Percentiles rank a stretch among this genome's conserved stretches.
phyloP scores from a whole-genome alignment of 2,329 filamentous ascomycete genomes.

The Elsinoe batatas region DNA sequence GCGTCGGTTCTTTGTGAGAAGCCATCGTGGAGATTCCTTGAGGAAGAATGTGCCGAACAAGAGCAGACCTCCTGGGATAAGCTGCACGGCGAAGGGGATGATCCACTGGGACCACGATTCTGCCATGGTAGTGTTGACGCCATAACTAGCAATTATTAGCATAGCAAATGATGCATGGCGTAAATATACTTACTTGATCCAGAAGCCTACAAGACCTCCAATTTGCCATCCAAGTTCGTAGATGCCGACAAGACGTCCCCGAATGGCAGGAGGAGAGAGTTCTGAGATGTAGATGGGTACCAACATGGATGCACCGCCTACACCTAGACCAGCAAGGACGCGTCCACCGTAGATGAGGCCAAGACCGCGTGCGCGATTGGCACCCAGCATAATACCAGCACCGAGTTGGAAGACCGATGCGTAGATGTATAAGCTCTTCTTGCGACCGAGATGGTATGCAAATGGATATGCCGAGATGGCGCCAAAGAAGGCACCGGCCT shows the following conservation, averaged over 20 bases:
- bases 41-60: slow-evolving; percentile 35
- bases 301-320: slow-evolving; percentile 47
- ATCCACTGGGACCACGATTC: slow-evolving; percentile 37
- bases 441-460: slow-evolving; percentile 58
- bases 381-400: slow-evolving; percentile 62
- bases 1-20: slow-evolving; percentile 33
- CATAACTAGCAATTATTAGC: too few relatives aligned
- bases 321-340: slow-evolving; percentile 48
- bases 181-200: slow-evolving; percentile 36
- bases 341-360: slow-evolving; percentile 50
- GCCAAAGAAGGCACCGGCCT: slow-evolving; percentile 77
- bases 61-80: slow-evolving; percentile 56
- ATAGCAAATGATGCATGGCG: too few relatives aligned
- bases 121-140: slow-evolving; percentile 34
- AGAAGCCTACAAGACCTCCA: slow-evolving; percentile 42
- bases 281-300: slow-evolving; percentile 52
- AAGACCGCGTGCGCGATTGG: slow-evolving; percentile 51
- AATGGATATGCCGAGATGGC: slow-evolving; percentile 58
- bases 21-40: slow-evolving; percentile 37
- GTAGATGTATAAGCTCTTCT: slow-evolving; percentile 53
- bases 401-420: slow-evolving; percentile 57
- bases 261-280: slow-evolving; percentile 47
- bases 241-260: slow-evolving; percentile 49
- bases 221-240: slow-evolving; percentile 49
- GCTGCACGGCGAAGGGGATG: slow-evolving; percentile 51